phyloP scores from a whole-genome alignment of 208 protist genomes.

The Naegleria fowleri region DNA sequence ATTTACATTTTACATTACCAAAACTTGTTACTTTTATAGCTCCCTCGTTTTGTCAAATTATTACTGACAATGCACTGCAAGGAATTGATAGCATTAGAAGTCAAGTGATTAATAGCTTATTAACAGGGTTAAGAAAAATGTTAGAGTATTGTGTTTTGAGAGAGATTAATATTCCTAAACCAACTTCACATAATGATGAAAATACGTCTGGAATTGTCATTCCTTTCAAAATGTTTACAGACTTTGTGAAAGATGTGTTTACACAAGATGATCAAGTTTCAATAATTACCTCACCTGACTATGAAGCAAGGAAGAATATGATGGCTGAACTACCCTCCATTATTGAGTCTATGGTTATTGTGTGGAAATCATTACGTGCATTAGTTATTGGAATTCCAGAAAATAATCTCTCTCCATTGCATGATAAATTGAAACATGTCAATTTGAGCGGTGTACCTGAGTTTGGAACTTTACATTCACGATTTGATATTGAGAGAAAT shows the following conservation, averaged over 20 bases:
- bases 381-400: neutral
- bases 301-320: neutral
- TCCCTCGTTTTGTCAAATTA: neutral
- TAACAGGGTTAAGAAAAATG: neutral
- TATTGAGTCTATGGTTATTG: neutral
- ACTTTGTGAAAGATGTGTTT: slow-evolving; percentile 8
- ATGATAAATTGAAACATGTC: neutral
- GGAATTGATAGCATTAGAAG: neutral
- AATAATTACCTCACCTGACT: neutral
- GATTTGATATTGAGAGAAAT: neutral
- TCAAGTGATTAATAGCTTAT: neutral
- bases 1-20: neutral
- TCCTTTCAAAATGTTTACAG: neutral
- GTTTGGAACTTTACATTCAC: neutral
- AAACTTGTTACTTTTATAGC: neutral
- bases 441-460: neutral
- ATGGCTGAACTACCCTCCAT: neutral
- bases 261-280: neutral
- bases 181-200: neutral
- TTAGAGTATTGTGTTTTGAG: neutral
- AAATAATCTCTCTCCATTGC: neutral
- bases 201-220: neutral
- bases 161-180: neutral
- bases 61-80: neutral
- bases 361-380: neutral